phyloP scores from a whole-genome alignment of 2,329 filamentous ascomycete species.

The Curvularia spicifera region DNA sequence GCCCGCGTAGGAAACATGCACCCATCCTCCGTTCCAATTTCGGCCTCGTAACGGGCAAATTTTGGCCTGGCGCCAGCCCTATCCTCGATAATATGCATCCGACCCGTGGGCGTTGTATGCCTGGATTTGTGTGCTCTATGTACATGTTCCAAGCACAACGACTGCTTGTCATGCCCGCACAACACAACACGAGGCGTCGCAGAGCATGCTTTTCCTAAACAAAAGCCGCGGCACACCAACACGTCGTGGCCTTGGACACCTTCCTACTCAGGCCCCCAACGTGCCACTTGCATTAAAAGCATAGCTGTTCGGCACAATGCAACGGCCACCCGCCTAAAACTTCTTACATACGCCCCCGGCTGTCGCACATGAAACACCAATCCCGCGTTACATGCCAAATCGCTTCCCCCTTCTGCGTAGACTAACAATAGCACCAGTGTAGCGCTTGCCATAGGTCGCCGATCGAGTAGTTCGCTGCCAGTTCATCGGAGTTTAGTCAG shows the following conservation, averaged over 20 bases:
- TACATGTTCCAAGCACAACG: neutral
- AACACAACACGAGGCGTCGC: slow-evolving; percentile 10
- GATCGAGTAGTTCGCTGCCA: slow-evolving; percentile 17
- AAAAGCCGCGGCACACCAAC: slow-evolving; percentile 4
- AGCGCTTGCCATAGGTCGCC: slow-evolving; percentile 3
- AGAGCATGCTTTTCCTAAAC: slow-evolving; percentile 3
- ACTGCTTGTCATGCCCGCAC: too few relatives aligned
- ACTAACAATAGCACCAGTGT: neutral
- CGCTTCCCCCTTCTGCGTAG: neutral
- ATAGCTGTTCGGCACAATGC: neutral
- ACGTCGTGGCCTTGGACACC: neutral
- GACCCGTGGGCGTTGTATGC: neutral
- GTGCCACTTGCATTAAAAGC: slow-evolving; percentile 5
- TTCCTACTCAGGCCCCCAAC: neutral
- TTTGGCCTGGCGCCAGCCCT: neutral
- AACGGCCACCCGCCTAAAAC: neutral
- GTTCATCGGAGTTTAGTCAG: slow-evolving; percentile 15
- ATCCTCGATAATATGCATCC: neutral
- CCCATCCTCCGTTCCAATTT: slow-evolving; percentile 20
- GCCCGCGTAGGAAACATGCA: slow-evolving; percentile 19
- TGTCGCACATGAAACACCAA: slow-evolving; percentile 1
- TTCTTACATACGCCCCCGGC: neutral
- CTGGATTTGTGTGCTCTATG: neutral
- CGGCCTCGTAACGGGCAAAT: slow-evolving; percentile 16
- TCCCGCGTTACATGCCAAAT: neutral